Percentiles rank a stretch among this genome's conserved stretches.
Evolutionary conservation across 164 flowering plant genomes (phyloP).

Genomic region (Magnolia sinica): DNA sequence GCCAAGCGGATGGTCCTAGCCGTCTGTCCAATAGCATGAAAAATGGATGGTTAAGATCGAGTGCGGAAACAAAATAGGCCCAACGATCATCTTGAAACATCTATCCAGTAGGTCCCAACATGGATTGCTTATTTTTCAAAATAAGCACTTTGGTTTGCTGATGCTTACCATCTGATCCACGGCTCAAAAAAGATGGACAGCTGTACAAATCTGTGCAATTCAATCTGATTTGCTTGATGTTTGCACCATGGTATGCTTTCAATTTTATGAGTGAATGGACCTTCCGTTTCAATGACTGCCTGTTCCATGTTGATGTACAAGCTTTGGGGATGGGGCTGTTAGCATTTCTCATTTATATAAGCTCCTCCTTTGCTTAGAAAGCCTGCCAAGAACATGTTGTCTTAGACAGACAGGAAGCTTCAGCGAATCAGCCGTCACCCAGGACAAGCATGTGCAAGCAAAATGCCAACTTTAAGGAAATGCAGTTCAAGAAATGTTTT

Average conservation of each 20-base stretch:
- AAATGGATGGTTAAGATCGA: not conserved
- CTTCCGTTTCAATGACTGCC: not conserved
- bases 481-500: not conserved
- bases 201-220: too few relatives aligned
- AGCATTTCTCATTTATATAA: too few relatives aligned
- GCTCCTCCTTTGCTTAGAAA: not conserved
- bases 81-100: not conserved
- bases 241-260: not conserved
- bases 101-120: not conserved
- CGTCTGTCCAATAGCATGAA: not conserved
- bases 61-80: not conserved
- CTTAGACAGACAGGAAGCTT: not conserved
- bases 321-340: too few relatives aligned
- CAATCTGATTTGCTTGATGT: not conserved
- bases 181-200: too few relatives aligned
- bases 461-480: not conserved
- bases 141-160: not conserved
- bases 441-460: not conserved
- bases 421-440: not conserved
- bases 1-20: not conserved
- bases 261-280: not conserved
- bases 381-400: not conserved
- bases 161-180: too few relatives aligned
- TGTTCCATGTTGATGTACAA: not conserved
- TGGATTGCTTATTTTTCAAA: not conserved